Evolutionary conservation across 371 early-diverging fungal species (phyloP).

Genomic region (Apophysomyces variabilis): DNA sequence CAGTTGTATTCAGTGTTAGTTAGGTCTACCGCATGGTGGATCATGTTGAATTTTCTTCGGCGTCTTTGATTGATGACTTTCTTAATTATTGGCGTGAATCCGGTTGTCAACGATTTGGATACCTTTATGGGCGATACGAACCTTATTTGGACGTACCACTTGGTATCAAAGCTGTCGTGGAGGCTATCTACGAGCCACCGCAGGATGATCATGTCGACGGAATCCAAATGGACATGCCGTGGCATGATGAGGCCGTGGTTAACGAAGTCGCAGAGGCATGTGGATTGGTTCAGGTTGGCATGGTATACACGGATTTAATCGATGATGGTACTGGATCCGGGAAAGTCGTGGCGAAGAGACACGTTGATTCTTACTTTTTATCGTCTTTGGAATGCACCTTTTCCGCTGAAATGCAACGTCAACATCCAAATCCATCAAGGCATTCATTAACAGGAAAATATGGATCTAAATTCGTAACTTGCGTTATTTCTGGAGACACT

Average conservation of each 20-base stretch:
- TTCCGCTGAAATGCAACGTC: constrained; percentile 88
- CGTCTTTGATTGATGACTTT: constrained; percentile 86
- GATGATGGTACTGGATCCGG: constrained; percentile 87
- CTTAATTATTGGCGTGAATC: constrained; percentile 88
- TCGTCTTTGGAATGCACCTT: constrained; percentile 92
- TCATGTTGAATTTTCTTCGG: constrained; percentile 97
- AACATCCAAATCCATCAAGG: constrained; percentile 72
- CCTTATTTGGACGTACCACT: constrained; percentile 92
- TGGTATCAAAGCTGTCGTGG: constrained; percentile 97
- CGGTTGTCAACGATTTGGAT: constrained; percentile 92
- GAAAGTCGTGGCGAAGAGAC: constrained; percentile 87
- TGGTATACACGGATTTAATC: constrained; percentile 94
- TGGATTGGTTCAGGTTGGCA: constrained; percentile 87
- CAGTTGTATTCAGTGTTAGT: constrained; percentile 26
- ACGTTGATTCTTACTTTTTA: constrained; percentile 93
- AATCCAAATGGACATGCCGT: constrained; percentile 66
- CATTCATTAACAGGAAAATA: constrained; percentile 81
- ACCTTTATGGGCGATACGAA: constrained; percentile 94
- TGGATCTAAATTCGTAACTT: constrained; percentile 93
- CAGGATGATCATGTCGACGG: constrained; percentile 89
- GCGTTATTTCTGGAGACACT: constrained; percentile 83
- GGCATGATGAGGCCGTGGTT: constrained; percentile 61
- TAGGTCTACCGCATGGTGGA: constrained; percentile 97
- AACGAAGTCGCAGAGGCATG: constrained; percentile 75
- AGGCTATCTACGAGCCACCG: constrained; percentile 94